Base-by-base conservation (phyloP, 176 grass and related monocot genomes). In the Raddia distichophylla region DNA sequence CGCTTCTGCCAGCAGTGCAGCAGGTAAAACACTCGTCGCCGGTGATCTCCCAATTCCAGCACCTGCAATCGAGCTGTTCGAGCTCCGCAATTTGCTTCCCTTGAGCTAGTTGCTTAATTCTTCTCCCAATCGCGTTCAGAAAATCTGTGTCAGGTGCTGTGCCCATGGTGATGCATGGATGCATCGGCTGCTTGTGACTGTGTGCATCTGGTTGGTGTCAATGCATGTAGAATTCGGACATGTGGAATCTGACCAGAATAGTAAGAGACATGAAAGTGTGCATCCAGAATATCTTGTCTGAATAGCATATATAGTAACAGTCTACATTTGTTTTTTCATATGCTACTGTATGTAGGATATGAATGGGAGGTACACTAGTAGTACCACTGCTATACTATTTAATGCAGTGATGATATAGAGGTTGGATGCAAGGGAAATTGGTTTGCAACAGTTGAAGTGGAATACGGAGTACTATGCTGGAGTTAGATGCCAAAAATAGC, bases 1-100 rank as follows among this genome's bases (percentile, higher is more conserved):
- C 88, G 95, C 75, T 98, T 98, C 83, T 98, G 95, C 85, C 95
- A 98, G 47, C 95, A 98, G 88, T 98, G 95, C 78, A 97, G 95
- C 95, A 97, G 92, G 37, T 71, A 80, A 43, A 14, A 16, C 8
- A 17, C 58, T 18, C 8, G 27, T 69, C 18, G 67, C 18, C 3
- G 10, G 11, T 71, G 46, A 19, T 19, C 45, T 71, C 68, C 51
- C 73, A 80, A 76, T 76, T 89, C 64, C 56, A 27, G 46, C 32
- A 64, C 64, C 9, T 18, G 7, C 64, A 80, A 76, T 20, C 49
- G 63, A 27, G 27, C 27, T 59, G 44, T 64, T 50, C 59, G 7
- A 48, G 4, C 46, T 51, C 49, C 67, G 63, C 34, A 17, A 55
- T 80, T 80, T 7, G 63, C 53, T 43, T 52, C 48, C 7, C 15